Evolutionary conservation across 495 filamentous ascomycete species (phyloP), one percentile per base, ranked within the genome.

Genomic region (Usnea hakonensis): DNA sequence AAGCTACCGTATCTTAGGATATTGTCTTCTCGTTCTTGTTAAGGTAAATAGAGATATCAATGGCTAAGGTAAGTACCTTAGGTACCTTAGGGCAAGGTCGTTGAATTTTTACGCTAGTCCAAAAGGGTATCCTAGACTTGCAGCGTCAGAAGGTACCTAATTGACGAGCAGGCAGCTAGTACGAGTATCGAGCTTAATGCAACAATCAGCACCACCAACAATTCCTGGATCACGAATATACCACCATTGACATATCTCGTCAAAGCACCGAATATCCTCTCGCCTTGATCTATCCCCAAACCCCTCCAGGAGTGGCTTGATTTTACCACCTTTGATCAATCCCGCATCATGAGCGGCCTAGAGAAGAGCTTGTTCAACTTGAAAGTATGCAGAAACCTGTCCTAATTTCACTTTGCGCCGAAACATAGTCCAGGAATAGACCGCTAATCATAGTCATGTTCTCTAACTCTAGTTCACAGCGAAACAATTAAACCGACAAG

Each of bases 401-500:
- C 9, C 26, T 21, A 4, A 35, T 1, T 9, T 6, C n/a, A 10
- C 7, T 33, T 40, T 19, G n/a, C 26, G 2, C 7, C 41, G 5
- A 4, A 26, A 1, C 5, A 6, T 8, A 32, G 0, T 8, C 7
- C 11, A 32, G 10, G 3, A 8, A 9, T 21, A 14, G 16, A 41
- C 9, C 14, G 41, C 53, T 62, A 26, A 57, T 2, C 0, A 9
- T 1, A 7, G 9, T 8, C 26, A n/a, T n/a, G n/a, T 4, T 53
- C 1, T 6, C 38, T 17, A 3, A 3, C 2, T 13, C 38, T 17
- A 91, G 87, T 91, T 93, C 78, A 91, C 90, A 61, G 85, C 89
- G 28, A 92, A 92, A 73, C 87, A 90, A 73, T 82, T 90, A 58
- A 89, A 89, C 61, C 79, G 89, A 64, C 89, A 93, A 77, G 86